Conservation (phyloP, 169 alveolate genomes). For the Cryptosporidium baileyi region DNA sequence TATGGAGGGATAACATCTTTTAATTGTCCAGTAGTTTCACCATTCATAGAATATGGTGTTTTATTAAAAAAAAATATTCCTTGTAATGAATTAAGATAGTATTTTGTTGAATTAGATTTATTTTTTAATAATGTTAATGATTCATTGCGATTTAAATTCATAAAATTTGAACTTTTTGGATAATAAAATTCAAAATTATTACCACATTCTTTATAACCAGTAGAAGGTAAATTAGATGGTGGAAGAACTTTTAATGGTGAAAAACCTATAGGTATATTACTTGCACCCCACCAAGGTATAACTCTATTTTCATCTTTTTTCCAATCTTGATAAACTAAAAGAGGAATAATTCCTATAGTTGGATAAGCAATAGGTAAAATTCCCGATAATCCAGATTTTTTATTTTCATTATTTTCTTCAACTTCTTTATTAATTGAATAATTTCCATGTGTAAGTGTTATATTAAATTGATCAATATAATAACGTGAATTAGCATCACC, state of each 20-base stretch:
- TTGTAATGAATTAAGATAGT: slow-evolving; percentile 35
- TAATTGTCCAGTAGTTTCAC: slow-evolving; percentile 3
- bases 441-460: slow-evolving; percentile 54
- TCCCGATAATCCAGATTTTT: slow-evolving; percentile 34
- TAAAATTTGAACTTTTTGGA: not conserved
- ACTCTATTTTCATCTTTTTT: slow-evolving; percentile 33
- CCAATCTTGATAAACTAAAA: slow-evolving; percentile 44
- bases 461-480: slow-evolving; percentile 30
- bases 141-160: not conserved
- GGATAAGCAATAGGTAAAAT: slow-evolving; percentile 35
- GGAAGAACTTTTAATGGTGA: slow-evolving; percentile 45
- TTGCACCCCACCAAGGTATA: slow-evolving; percentile 65
- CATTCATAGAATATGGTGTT: slow-evolving; percentile 35
- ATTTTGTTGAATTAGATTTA: not conserved
- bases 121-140: slow-evolving; percentile 7
- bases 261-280: slow-evolving; percentile 54
- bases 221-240: slow-evolving; percentile 53
- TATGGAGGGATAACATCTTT: slow-evolving; percentile 15
- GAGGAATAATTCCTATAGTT: slow-evolving; percentile 25
- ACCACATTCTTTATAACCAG: slow-evolving; percentile 16
- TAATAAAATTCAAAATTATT: slow-evolving; percentile 45
- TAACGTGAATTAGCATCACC: slow-evolving; percentile 5
- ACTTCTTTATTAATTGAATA: not conserved
- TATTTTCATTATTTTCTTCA: not conserved
- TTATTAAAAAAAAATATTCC: slow-evolving; percentile 57